Conservation (phyloP, 2,329 filamentous ascomycete species). For the Pseudocercospora ulei region DNA sequence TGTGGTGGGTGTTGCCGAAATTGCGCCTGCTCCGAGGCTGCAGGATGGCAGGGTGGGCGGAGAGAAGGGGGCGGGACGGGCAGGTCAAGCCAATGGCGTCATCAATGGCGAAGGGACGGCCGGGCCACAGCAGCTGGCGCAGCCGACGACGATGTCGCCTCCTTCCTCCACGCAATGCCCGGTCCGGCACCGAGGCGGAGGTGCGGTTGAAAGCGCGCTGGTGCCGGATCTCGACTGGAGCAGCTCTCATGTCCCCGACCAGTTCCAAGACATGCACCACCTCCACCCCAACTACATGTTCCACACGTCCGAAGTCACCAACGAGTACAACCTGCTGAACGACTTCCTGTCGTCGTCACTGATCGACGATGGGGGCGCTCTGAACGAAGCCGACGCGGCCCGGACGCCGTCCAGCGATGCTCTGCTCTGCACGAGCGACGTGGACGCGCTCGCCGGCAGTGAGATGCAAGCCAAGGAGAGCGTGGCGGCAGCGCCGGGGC, state of each 20-base stretch:
- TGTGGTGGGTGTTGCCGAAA: slow-evolving; percentile 31
- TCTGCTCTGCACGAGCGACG: slow-evolving; percentile 39
- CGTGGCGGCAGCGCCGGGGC: slow-evolving; percentile 3
- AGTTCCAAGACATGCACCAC: slow-evolving; percentile 88
- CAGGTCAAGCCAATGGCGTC: slow-evolving; percentile 13
- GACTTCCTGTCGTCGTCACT: slow-evolving; percentile 90
- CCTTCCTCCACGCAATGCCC: slow-evolving; percentile 51
- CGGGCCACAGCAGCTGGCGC: slow-evolving; percentile 53
- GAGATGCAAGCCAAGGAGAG: slow-evolving; percentile 18
- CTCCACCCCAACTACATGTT: slow-evolving; percentile 95
- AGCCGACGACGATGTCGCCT: slow-evolving; percentile 59
- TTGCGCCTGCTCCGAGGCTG: slow-evolving; percentile 28
- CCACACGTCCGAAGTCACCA: slow-evolving; percentile 81
- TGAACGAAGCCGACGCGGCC: slow-evolving; percentile 36
- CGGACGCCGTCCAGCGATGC: slow-evolving; percentile 53
- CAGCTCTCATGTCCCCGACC: slow-evolving; percentile 63
- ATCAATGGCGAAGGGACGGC: slow-evolving; percentile 13
- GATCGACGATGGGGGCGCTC: slow-evolving; percentile 56
- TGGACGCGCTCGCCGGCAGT: slow-evolving; percentile 41
- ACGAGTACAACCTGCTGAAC: slow-evolving; percentile 93
- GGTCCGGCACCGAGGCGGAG: slow-evolving; percentile 26
- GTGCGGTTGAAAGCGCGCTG: slow-evolving; percentile 34
- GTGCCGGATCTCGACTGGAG: slow-evolving; percentile 55
- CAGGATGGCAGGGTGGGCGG: slow-evolving; percentile 22
- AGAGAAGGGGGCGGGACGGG: slow-evolving; percentile 17